phyloP scores from a whole-genome alignment of 495 filamentous ascomycete genomes.

The Penicillium salamii region DNA sequence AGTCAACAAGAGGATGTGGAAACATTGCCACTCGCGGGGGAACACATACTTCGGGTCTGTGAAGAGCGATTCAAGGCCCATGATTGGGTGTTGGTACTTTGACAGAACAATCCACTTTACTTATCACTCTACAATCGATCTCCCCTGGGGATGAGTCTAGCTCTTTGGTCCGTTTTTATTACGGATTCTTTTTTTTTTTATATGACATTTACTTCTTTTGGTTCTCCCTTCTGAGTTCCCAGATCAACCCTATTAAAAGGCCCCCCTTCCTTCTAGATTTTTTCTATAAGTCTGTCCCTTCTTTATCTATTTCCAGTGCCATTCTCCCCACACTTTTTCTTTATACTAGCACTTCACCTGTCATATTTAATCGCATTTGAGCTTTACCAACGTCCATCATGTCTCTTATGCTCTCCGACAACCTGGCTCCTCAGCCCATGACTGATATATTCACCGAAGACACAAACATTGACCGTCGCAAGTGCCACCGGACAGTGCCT shows the following conservation, averaged over 20 bases:
- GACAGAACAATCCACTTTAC: slow-evolving; percentile 17
- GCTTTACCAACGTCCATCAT: slow-evolving; percentile 24
- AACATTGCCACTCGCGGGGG: slow-evolving; percentile 27
- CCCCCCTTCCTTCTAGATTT: slow-evolving; percentile 29
- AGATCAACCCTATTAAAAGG: slow-evolving; percentile 13
- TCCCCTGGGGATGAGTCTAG: slow-evolving; percentile 6
- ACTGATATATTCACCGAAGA: slow-evolving; percentile 52
- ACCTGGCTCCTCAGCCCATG: slow-evolving; percentile 42
- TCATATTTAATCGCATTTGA: slow-evolving; percentile 4
- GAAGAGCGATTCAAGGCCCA: slow-evolving; percentile 9
- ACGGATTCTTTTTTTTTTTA: slow-evolving; percentile 8
- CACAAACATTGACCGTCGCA: slow-evolving; percentile 59
- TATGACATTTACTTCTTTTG: slow-evolving; percentile 6
- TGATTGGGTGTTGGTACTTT: slow-evolving; percentile 19
- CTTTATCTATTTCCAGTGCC: slow-evolving; percentile 13
- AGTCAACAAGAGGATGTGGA: slow-evolving; percentile 14
- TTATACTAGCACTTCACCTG: neutral
- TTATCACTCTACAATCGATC: slow-evolving; percentile 15
- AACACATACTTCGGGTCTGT: slow-evolving; percentile 5
- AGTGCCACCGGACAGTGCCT: slow-evolving; percentile 61
- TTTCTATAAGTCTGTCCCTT: slow-evolving; percentile 24
- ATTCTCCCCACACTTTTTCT: neutral
- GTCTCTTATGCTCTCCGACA: slow-evolving; percentile 44
- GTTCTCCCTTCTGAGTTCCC: slow-evolving; percentile 15
- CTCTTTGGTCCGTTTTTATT: slow-evolving; percentile 11